phyloP scores from a whole-genome alignment of 257 asterid genomes.

The Solanum virginianum region DNA sequence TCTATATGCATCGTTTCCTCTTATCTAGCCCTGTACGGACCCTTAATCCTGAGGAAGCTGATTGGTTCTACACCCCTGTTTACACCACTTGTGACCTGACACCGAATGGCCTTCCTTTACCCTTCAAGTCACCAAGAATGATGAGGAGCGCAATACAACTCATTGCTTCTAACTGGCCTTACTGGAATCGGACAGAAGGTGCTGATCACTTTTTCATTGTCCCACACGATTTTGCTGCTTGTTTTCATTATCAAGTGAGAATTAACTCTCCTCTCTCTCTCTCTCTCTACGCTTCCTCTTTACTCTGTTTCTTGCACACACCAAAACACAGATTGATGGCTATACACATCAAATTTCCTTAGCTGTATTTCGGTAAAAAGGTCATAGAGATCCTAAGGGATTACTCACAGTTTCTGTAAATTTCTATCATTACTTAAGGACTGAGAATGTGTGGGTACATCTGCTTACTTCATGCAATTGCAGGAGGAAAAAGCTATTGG shows the following conservation, averaged over 20 bases:
- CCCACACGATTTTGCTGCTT: conserved; percentile 89
- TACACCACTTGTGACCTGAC: conserved; percentile 82
- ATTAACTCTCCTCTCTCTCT: background rate
- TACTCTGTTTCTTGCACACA: background rate
- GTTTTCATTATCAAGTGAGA: conserved; percentile 83
- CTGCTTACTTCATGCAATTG: background rate
- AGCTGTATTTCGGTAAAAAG: background rate
- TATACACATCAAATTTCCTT: background rate
- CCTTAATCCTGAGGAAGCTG: conserved; percentile 90
- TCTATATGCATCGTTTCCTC: conserved; percentile 78
- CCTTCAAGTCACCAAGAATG: conserved; percentile 84
- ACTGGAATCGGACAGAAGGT: conserved; percentile 88
- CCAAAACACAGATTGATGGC: background rate
- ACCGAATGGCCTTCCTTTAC: conserved; percentile 83
- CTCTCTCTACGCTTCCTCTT: background rate
- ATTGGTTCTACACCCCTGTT: conserved; percentile 88
- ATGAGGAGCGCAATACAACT: conserved; percentile 91
- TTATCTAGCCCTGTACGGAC: conserved; percentile 71
- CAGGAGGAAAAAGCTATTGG: conserved; percentile 93
- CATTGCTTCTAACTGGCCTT: conserved; percentile 83
- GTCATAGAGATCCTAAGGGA: background rate
- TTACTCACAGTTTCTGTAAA: background rate
- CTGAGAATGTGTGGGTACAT: background rate
- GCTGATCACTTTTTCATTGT: conserved; percentile 90
- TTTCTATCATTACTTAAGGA: background rate